Base-by-base conservation (phyloP, 2,329 filamentous ascomycete species). In the Thielaviopsis populi region DNA sequence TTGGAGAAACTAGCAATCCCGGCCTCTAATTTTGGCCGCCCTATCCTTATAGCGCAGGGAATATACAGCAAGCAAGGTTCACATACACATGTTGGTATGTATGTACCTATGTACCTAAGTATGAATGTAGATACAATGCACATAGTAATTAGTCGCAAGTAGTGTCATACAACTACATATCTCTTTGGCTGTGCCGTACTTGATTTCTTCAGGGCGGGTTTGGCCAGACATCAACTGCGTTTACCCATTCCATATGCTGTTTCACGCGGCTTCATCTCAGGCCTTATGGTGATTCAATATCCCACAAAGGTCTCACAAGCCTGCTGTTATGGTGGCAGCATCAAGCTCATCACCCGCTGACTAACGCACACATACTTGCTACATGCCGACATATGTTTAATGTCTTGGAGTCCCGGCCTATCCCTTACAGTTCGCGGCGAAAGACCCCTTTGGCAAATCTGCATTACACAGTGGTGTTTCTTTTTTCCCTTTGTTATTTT, bases 1-100 rank as follows among this genome's bases (percentile, higher is more conserved):
- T 56, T 56, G 53, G 53, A 33, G 53, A 56, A 56, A 56, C 53
- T 19, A 17, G 27, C 27, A 56, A 56, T 56, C 53, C 53, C n/a
- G 13, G 13, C 27, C 53, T 56, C 53, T 56, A 56, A 56, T 56
- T 33, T 56, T 56, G 30, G 27, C 27, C 27, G 15, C 27, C 24
- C 30, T 17, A 37, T 37, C 30, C 30, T 30, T 33, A 17, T 11
- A 56, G 37, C 53, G 30, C 27, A 56, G 37, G 53, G 30, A 2
- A 27, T 22, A 37, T 37, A n/a, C n/a, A 37, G 33, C 3, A 33
- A 7, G 30, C 3, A 3, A 37, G 33, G 7, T 37, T 6, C 33
- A 37, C 33, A 37, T 33, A 7, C 30, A 33, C 7, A 7, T 33
- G 33, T 10, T 8, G 5, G 10, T 37, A 37, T 37, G 33, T 8